Evolutionary conservation across 345 rosid genomes (phyloP).

Genomic region (Salix purpurea): DNA sequence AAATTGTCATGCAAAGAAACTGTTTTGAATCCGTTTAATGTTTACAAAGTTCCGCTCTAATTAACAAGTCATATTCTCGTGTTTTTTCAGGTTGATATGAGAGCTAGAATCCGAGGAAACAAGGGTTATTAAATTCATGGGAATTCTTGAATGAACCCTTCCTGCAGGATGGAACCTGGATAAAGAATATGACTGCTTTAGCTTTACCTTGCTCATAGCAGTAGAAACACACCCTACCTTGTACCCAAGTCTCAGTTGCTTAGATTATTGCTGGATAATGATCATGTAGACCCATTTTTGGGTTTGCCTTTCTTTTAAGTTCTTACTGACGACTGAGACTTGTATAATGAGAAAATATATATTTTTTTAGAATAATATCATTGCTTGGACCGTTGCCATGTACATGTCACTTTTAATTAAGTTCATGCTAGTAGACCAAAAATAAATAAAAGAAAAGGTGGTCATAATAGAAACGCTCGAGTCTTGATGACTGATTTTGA

Average conservation of each 20-base stretch:
- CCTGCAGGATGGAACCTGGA: not conserved
- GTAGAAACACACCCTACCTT: not conserved
- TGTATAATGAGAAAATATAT: not conserved
- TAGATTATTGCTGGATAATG: not conserved
- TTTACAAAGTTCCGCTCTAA: not conserved
- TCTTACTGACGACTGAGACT: not conserved
- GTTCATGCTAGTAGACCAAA: not conserved
- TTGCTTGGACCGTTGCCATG: not conserved
- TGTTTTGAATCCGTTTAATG: not conserved
- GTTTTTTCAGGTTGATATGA: constrained; percentile 75
- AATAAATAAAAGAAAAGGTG: too few relatives aligned
- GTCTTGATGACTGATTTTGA: not conserved
- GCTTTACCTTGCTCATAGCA: not conserved
- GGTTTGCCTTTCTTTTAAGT: not conserved
- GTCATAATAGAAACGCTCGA: not conserved
- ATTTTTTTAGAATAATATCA: not conserved
- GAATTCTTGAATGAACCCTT: not conserved
- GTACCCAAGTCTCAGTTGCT: not conserved
- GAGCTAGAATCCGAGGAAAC: constrained; percentile 95
- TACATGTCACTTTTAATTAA: not conserved
- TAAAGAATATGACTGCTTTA: not conserved
- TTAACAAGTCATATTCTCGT: not conserved
- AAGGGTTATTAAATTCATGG: constrained; percentile 58
- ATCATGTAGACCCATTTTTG: not conserved
- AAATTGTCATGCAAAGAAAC: not conserved